Percentiles rank a stretch among this genome's conserved stretches.
Conservation (phyloP, 1,139 yeast species). For the Geotrichum macrosporum region DNA sequence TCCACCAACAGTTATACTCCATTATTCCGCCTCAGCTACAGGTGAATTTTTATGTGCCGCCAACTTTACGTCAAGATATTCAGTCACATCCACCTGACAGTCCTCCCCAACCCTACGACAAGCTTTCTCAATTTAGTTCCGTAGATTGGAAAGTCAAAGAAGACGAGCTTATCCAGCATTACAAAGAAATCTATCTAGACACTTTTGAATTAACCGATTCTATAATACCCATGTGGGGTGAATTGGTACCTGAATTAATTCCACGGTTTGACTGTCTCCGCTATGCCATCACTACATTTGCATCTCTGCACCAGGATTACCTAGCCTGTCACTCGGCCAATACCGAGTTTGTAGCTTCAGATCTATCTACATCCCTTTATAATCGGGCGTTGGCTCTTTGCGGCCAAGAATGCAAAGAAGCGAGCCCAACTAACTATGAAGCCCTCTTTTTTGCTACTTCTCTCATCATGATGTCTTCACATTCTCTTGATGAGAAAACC, state of each 20-base stretch:
- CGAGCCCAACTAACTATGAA: slow-evolving; percentile 11
- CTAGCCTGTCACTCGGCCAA: not conserved
- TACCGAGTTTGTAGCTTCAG: slow-evolving; percentile 8
- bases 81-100: no score
- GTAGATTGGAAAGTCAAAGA: not conserved
- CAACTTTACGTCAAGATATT: no score
- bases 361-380: slow-evolving; percentile 3
- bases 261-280: slow-evolving; percentile 2
- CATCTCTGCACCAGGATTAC: slow-evolving; percentile 8
- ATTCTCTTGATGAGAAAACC: not conserved
- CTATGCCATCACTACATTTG: slow-evolving; percentile 1
- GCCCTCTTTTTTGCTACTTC: slow-evolving; percentile 13
- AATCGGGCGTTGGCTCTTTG: slow-evolving; percentile 7
- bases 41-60: no score
- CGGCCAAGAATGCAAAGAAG: slow-evolving; percentile 1
- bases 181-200: not conserved
- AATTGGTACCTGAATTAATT: not conserved
- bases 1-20: slow-evolving; percentile 5
- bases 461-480: slow-evolving; percentile 1
- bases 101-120: no score
- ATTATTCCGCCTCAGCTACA: not conserved
- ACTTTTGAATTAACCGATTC: not conserved
- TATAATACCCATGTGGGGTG: slow-evolving; percentile 3
- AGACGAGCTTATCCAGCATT: slow-evolving; percentile 7
- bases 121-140: no score